These are phyloP conservation scores for Lepiota venenata DNA, from an alignment of 768 basidiomycete genomes.

Conservation along the genomic window DNA sequence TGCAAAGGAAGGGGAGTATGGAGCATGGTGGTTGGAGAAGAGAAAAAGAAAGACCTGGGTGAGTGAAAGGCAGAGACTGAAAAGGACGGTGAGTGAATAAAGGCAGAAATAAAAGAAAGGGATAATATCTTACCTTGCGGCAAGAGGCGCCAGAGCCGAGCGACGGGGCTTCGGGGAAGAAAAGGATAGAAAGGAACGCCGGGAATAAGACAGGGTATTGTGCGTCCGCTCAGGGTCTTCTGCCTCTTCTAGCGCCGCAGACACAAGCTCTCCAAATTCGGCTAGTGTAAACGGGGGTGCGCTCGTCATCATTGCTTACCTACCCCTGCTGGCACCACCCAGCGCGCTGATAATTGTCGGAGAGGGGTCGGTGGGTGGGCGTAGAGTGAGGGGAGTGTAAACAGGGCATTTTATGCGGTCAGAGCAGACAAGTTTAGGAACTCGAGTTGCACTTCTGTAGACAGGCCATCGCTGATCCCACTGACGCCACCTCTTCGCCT, in stretches of 20 bases:
- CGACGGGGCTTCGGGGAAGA: background rate
- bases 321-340: background rate
- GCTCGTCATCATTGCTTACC: background rate
- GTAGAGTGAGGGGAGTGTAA: background rate
- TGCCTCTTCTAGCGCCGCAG: constrained; percentile 4
- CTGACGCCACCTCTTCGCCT: too few relatives aligned
- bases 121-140: background rate
- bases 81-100: background rate
- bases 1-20: constrained; percentile 3
- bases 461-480: too few relatives aligned
- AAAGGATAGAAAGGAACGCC: constrained; percentile 9
- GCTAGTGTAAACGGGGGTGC: constrained; percentile 7
- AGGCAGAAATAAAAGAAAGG: background rate
- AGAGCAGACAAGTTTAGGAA: background rate
- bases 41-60: constrained; percentile 7
- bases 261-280: constrained; percentile 9
- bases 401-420: constrained; percentile 8
- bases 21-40: background rate
- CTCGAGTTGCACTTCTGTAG: background rate
- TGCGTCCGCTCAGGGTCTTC: constrained; percentile 2
- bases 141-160: background rate
- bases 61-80: background rate
- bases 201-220: background rate
- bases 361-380: background rate
- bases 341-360: background rate